These are phyloP conservation scores for Acaromyces ingoldii DNA, from an alignment of 1,284 basidiomycete species.

Conservation along the genomic window DNA sequence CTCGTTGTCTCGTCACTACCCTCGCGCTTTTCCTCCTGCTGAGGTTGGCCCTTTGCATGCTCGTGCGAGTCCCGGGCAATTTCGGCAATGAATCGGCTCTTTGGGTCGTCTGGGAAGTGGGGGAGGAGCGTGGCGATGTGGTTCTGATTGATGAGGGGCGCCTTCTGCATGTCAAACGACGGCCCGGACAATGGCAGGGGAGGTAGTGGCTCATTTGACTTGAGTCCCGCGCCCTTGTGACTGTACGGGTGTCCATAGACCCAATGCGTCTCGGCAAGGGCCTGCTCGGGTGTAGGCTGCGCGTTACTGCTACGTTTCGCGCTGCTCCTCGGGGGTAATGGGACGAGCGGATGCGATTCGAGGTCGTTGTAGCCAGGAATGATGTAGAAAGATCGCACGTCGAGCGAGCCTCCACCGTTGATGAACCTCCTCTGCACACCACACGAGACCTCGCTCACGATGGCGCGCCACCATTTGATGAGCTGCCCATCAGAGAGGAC, in stretches of 20 bases:
- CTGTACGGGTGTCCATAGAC: slow-evolving; percentile 47
- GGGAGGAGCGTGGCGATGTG: slow-evolving; percentile 44
- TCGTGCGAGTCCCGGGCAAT: slow-evolving; percentile 40
- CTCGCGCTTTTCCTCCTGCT: background rate
- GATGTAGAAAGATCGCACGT: slow-evolving; percentile 36
- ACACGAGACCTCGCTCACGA: slow-evolving; percentile 30
- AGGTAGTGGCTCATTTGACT: slow-evolving; percentile 10
- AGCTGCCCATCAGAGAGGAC: slow-evolving; percentile 73
- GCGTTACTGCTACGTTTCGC: background rate
- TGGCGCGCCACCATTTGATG: slow-evolving; percentile 82
- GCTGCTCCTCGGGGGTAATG: slow-evolving; percentile 14
- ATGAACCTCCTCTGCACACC: background rate
- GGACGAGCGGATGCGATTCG: slow-evolving; percentile 41
- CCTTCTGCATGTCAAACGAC: background rate
- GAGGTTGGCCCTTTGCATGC: slow-evolving; percentile 11
- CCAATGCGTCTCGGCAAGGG: slow-evolving; percentile 19
- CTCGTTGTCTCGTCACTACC: background rate
- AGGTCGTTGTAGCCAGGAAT: slow-evolving; percentile 39
- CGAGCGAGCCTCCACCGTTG: slow-evolving; percentile 6
- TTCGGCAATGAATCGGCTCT: slow-evolving; percentile 49
- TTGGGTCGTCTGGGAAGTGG: slow-evolving; percentile 49
- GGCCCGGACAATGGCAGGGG: slow-evolving; percentile 32
- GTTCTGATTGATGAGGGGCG: slow-evolving; percentile 2
- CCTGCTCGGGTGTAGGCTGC: background rate
- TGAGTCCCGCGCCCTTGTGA: slow-evolving; percentile 9